Base-by-base conservation (phyloP, 2,329 filamentous ascomycete genomes). In the Fusarium robinianum region DNA sequence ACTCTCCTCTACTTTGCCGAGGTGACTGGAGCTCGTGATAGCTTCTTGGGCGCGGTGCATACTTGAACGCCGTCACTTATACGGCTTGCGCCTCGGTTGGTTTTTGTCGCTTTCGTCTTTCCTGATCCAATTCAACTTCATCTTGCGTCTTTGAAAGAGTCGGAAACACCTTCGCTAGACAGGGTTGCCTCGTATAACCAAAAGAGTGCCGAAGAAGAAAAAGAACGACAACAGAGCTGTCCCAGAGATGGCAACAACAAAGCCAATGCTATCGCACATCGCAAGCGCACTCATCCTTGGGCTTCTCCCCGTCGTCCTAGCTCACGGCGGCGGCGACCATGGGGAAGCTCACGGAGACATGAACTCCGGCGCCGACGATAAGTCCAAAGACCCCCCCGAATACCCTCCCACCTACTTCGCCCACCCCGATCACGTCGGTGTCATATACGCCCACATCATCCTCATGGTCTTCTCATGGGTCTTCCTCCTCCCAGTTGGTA, bases 391-490 rank as follows among this genome's bases (percentile, higher is more conserved):
- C 14, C 52, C 61, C 23, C 57, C 55, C 39, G 53, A 67, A 30
- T 71, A 72, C 32, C 65, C 72, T 7, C 68, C 70, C n/a, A 82
- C 73, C 45, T 87, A 87, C 64, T 86, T 85, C 67, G 66, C 75
- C 16, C 72, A 81, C 43, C 61, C 72, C 1, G 74, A 81, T 17
- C 72, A 82, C 60, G 68, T 64, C 6, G 68, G 70, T 10, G 67
- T 79, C 53, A 84, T 94, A 57, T 76, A 87, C 58, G 78, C 79
- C 44, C 89, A 94, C 62, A 85, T 91, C 43, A 72, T 68, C 5
- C 71, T 88, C 31, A 90, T 90, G 83, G 70, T 83, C 3, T 42
- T 87, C 7, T 80, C 79, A 7, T 94, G 89, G 88, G 75, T 87
- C 23, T 76, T 91, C 41, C 63, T 87, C 34, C 74, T 92, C 41